Evolutionary conservation across 2,329 filamentous ascomycete genomes (phyloP).

Genomic region (Talaromyces pinophilus): DNA sequence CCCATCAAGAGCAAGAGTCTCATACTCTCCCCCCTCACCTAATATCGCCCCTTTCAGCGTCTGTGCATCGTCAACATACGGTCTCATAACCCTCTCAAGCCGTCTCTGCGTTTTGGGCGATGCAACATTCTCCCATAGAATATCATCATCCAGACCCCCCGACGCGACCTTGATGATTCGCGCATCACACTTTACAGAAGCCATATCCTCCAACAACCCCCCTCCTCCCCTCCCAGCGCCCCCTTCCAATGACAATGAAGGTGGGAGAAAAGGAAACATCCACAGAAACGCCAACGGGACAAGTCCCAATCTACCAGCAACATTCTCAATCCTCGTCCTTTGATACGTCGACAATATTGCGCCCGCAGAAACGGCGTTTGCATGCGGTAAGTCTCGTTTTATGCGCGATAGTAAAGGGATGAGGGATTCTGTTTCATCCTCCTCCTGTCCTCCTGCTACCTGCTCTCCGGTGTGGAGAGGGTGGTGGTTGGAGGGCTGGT

Average conservation of each 20-base stretch:
- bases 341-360: constrained; percentile 96
- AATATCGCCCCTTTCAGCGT: constrained; percentile 70
- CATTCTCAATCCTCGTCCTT: constrained; percentile 89
- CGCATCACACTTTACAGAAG: constrained; percentile 73
- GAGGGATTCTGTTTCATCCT: constrained; percentile 71
- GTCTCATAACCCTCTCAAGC: constrained; percentile 51
- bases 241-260: constrained; percentile 31
- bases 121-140: constrained; percentile 80
- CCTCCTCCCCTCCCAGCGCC: not conserved
- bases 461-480: not conserved
- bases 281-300: constrained; percentile 84
- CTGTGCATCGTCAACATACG: constrained; percentile 53
- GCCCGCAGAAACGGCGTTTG: constrained; percentile 84
- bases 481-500: not conserved
- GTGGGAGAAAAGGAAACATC: constrained; percentile 79
- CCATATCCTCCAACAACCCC: constrained; percentile 78
- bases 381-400: constrained; percentile 69
- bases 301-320: constrained; percentile 80
- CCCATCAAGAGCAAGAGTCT: constrained; percentile 85
- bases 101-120: constrained; percentile 49
- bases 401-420: constrained; percentile 71
- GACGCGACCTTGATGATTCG: constrained; percentile 93
- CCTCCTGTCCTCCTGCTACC: not conserved
- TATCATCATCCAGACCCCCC: constrained; percentile 76
- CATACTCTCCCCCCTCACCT: constrained; percentile 94